Base-by-base conservation (phyloP, 2,329 filamentous ascomycete species). In the Aureobasidium sp. region DNA sequence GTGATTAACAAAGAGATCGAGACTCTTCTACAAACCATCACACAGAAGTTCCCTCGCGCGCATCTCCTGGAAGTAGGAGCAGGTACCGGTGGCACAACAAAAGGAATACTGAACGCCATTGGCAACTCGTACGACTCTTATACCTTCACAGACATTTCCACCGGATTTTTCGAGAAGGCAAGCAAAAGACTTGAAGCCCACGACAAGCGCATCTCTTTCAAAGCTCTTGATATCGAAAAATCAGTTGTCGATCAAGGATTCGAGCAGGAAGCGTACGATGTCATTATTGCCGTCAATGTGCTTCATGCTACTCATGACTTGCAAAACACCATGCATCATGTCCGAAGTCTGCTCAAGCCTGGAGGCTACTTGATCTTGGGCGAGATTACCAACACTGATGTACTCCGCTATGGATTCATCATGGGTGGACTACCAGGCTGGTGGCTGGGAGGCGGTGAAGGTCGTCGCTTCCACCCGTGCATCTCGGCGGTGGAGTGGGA, bases 81-180 rank as follows among this genome's bases (percentile, higher is more conserved):
- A 12, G 79, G 79, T 1, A 78, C 76, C 4, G 79, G 77, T 4
- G 73, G 72, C 12, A 70, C 77, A 0, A 81, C 79, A 0, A 66
- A 70, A 2, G 59, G 56, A 1, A 67, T 80, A 7, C 66, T 81
- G 2, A 57, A 66, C 1, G 51, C 55, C 2, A 63, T 79, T 15
- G 71, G 68, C 1, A 37, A 60, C 29, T 47, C 53, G 6, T 77
- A 75, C 52, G 65, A 69, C 4, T 71, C 70, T 1, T 82, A 81
- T 65, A 78, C 75, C 0, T 82, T 71, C 67, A 81, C 80, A 0
- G 79, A 81, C 62, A 73, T 79, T 12, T 75, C 75, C 0, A 62
- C 70, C 3, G 73, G 70, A 6, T 78, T 78, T 68, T 39, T 52
- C 37, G 22, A 44, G 31, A 25, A 25, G 34, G 8, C 48, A 39